Percentiles rank a stretch among this genome's conserved stretches.
phyloP scores from a whole-genome alignment of 2,329 filamentous ascomycete species.

The Neopestalotiopsis sp. region DNA sequence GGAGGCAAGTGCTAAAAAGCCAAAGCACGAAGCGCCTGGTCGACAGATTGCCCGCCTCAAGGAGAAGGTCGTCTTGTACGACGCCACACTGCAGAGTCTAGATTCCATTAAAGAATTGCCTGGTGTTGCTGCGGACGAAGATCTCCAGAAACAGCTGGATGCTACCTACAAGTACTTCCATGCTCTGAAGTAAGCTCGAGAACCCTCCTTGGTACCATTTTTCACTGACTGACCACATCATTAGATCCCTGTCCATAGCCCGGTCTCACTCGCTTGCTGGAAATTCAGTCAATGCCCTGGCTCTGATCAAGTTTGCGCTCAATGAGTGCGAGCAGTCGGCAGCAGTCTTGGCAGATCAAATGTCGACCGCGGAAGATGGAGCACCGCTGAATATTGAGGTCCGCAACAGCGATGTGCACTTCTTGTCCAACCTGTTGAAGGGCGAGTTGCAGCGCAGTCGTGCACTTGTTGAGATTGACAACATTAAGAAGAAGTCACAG shows the following conservation, averaged over 20 bases:
- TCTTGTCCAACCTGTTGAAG: constrained; percentile 66
- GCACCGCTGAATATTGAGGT: constrained; percentile 73
- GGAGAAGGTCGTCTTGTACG: constrained; percentile 88
- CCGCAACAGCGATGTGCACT: constrained; percentile 59
- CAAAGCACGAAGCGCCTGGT: constrained; percentile 64
- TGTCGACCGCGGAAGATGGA: constrained; percentile 38
- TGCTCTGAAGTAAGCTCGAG: constrained; percentile 73
- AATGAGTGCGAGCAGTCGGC: constrained; percentile 62
- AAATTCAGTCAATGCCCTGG: constrained; percentile 79
- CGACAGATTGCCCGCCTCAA: constrained; percentile 80
- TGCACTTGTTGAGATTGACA: constrained; percentile 83
- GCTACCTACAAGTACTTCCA: constrained; percentile 83
- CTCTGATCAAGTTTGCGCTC: constrained; percentile 76
- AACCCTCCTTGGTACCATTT: not conserved
- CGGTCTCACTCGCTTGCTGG: constrained; percentile 80
- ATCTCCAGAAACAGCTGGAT: constrained; percentile 78
- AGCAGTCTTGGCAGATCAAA: constrained; percentile 47
- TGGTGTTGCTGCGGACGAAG: constrained; percentile 83
- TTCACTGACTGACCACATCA: constrained; percentile 19
- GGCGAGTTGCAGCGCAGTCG: constrained; percentile 80
- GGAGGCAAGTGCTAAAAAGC: constrained; percentile 50
- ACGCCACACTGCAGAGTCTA: constrained; percentile 87
- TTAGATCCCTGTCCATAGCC: constrained; percentile 79
- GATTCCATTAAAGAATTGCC: constrained; percentile 89
- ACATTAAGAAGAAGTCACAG: constrained; percentile 56